Percentiles rank a stretch among this genome's conserved stretches.
phyloP scores from a whole-genome alignment of 306 rosid species.

The Sphenostylis stenocarpa region DNA sequence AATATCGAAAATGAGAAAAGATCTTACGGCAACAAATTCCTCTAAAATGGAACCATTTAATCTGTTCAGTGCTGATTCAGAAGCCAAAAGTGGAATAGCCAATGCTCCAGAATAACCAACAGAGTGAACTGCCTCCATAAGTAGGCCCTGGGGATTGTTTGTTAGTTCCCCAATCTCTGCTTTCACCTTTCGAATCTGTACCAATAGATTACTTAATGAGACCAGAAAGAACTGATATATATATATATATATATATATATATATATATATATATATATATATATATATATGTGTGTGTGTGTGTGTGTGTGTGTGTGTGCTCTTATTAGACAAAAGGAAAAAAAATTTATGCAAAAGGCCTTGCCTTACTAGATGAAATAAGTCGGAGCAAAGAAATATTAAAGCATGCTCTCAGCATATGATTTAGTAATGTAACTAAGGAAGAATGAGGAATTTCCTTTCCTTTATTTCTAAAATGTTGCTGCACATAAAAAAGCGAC shows the following conservation, averaged over 20 bases:
- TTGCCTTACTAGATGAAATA: neutral
- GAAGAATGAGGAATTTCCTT: neutral
- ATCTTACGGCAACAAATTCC: conserved; percentile 69
- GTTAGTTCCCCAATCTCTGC: conserved; percentile 62
- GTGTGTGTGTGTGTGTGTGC: too few species aligned
- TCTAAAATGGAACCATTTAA: conserved; percentile 60
- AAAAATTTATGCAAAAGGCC: neutral
- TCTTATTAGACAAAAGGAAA: neutral
- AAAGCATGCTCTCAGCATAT: neutral
- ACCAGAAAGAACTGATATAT: neutral
- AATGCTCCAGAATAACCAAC: conserved; percentile 79
- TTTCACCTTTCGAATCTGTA: conserved; percentile 19
- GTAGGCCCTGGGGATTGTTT: conserved; percentile 80
- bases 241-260: too few species aligned
- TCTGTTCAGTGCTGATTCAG: conserved; percentile 55
- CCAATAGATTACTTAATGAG: neutral
- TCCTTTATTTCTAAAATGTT: neutral
- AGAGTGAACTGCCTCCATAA: conserved; percentile 79
- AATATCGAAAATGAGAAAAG: conserved; percentile 8
- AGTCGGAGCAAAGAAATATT: neutral
- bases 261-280: too few species aligned
- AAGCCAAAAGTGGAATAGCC: conserved; percentile 80
- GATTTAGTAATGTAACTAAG: neutral
- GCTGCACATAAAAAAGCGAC: neutral
- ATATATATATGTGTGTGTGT: too few species aligned